Percentiles rank a stretch among this genome's conserved stretches.
Evolutionary conservation across 2,329 filamentous ascomycete genomes (phyloP).

Genomic region (Trichocomaceae sp.): DNA sequence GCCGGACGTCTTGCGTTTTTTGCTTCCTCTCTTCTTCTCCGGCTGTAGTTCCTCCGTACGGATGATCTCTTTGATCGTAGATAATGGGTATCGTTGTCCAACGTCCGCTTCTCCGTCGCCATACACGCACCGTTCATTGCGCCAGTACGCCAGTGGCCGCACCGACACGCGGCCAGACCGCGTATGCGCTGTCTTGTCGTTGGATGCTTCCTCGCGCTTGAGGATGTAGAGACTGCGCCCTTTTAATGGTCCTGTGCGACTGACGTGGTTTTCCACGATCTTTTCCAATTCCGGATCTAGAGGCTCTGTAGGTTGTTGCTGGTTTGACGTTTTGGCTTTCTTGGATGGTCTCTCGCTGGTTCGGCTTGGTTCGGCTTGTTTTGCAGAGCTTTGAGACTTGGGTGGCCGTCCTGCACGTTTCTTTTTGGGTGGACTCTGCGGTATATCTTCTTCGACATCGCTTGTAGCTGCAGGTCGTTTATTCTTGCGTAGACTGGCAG

Average conservation of each 20-base stretch:
- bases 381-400: conserved; percentile 20
- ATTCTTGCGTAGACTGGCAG: conserved; percentile 7
- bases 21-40: conserved; percentile 29
- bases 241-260: conserved; percentile 40
- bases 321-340: conserved; percentile 24
- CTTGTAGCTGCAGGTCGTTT: conserved; percentile 6
- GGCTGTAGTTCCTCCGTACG: conserved; percentile 59
- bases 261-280: conserved; percentile 39
- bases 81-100: conserved; percentile 55
- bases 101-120: conserved; percentile 54
- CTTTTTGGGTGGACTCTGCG: conserved; percentile 18
- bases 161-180: conserved; percentile 74
- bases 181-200: conserved; percentile 54
- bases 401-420: conserved; percentile 28
- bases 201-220: conserved; percentile 46
- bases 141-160: conserved; percentile 77
- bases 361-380: conserved; percentile 17
- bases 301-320: conserved; percentile 1
- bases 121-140: conserved; percentile 70
- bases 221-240: conserved; percentile 46
- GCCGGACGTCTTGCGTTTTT: conserved; percentile 25
- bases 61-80: conserved; percentile 69
- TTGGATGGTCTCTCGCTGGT: conserved; percentile 28
- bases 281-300: conserved; percentile 34
- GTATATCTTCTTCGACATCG: conserved; percentile 12